Evolutionary conservation across 768 basidiomycete genomes (phyloP), one percentile per base, ranked within the genome.

Genomic region (Aureoboletus auriporus): DNA sequence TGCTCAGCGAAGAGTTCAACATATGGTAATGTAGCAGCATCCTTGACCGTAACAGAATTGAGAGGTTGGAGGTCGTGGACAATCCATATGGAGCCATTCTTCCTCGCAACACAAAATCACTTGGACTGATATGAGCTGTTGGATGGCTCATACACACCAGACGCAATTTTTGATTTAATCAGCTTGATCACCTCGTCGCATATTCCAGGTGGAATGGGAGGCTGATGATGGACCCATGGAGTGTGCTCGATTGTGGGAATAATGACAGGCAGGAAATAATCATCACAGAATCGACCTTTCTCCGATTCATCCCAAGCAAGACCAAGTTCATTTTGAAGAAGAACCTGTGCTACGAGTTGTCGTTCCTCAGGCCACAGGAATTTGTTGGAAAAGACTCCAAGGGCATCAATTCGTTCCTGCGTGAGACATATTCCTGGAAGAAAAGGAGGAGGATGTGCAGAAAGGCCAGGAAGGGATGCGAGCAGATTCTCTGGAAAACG

Each of bases 231-330:
- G 0, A 63, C 56, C 67, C 69, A 72, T 0, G 65, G 74, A 0
- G 39, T 62, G 50, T 76, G 74, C 11, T 55, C 45, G 0, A 75
- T 52, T 1, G 60, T 64, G 0, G 68, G 69, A n/a, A 73, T 68
- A 0, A 59, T 47, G 1, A 69, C 49, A 0, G 69, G 67, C 0
- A 54, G 50, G 40, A 73, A 74, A 33, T 59, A 74, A 2, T 73
- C 61, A 1, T 60, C 43, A 1, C 47, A 38, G 23, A 75, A 73
- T 0, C 39, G 36, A 1, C 76, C 72, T 9, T 62, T 58, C 42
- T 77, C 69, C 0, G 37, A 8, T 8, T 75, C 67, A 3, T 65
- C 50, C 72, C 70, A 78, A 0, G 74, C 71, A 29, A 78, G 69
- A 0, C 50, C 70, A 0, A 52, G 8, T 23, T 74, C 55, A 3